These are phyloP conservation scores for Ammopiptanthus mongolicus DNA, from an alignment of 306 rosid species.

Conservation along the genomic window DNA sequence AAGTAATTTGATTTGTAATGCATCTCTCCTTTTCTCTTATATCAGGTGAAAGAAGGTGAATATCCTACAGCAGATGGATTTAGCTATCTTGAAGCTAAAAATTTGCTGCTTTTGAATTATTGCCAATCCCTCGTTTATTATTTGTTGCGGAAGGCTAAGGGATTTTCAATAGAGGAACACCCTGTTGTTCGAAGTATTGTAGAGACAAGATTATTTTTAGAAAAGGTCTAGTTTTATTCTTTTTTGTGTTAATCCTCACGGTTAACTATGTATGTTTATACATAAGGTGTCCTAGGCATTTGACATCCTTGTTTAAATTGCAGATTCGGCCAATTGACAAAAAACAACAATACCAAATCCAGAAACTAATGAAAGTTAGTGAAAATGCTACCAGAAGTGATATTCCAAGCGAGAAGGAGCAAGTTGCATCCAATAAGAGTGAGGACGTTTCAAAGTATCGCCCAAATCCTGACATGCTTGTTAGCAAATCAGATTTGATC, in stretches of 20 bases:
- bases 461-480: constrained; percentile 82
- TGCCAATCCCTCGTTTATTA: constrained; percentile 86
- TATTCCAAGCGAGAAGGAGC: constrained; percentile 36
- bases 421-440: constrained; percentile 29
- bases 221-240: constrained; percentile 55
- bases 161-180: constrained; percentile 68
- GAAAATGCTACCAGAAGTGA: constrained; percentile 36
- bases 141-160: constrained; percentile 72
- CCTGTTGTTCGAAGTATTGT: constrained; percentile 68
- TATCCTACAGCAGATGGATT: constrained; percentile 71
- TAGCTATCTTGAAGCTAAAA: constrained; percentile 85
- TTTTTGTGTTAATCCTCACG: not conserved
- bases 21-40: not conserved
- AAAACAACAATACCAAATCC: constrained; percentile 84
- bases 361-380: constrained; percentile 62
- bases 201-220: constrained; percentile 75
- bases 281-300: not conserved
- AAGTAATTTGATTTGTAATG: not conserved
- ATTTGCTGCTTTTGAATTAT: constrained; percentile 70
- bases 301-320: constrained; percentile 13
- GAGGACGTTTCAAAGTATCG: constrained; percentile 65
- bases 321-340: constrained; percentile 90
- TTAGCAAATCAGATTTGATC: constrained; percentile 39
- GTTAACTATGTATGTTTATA: not conserved
- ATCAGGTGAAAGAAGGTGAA: constrained; percentile 60